Base-by-base conservation (phyloP, 805 yeast species). In the Candida anglica region DNA sequence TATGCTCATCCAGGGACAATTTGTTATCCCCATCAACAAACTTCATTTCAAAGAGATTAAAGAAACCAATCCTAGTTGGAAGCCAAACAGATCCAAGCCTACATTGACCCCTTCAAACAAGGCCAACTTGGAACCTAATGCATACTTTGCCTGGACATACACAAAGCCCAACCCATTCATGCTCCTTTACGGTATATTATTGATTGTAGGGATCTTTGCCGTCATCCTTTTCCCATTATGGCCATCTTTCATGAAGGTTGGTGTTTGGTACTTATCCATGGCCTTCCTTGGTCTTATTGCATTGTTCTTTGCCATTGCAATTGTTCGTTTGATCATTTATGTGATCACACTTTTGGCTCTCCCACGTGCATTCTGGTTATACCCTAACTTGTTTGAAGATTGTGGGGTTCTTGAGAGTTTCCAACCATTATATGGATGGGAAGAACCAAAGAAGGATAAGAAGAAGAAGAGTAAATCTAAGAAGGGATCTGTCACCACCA, bases 371-470 rank as follows among this genome's bases (percentile, higher is more conserved):
- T 72, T 93, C 55, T 93, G 98, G 98, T 56, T 93, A 30, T 91
- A 87, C 72, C 98, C 98, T 37, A 91, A 91, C 55, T 69, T 93
- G 53, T 93, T 89, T 61, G 98, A 81, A 42, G 98, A 93, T 53
- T 89, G 94, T 48, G 96, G 97, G 16, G 83, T 93, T 43, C 53
- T 91, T 40, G 98, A 91, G 39, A 84, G 95, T 67, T 93, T 93
- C 67, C 72, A 72, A 44, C 98, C 98, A 3, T 46, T 81, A n/a
- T 93, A 84, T 53, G 93, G 79, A 3, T 88, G 88, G 85, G 86
- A 81, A 44, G 82, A 55, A 31, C 61, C 66, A 11, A 56, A 63
- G 42, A 52, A 48, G 40, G 34, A 38, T 25, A 52, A 55, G 44
- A 53, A 52, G 41, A 30, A 40, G 28, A 52, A 50, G 41, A 19